phyloP scores from a whole-genome alignment of 805 yeast species.

The Priceomyces haplophilus region DNA sequence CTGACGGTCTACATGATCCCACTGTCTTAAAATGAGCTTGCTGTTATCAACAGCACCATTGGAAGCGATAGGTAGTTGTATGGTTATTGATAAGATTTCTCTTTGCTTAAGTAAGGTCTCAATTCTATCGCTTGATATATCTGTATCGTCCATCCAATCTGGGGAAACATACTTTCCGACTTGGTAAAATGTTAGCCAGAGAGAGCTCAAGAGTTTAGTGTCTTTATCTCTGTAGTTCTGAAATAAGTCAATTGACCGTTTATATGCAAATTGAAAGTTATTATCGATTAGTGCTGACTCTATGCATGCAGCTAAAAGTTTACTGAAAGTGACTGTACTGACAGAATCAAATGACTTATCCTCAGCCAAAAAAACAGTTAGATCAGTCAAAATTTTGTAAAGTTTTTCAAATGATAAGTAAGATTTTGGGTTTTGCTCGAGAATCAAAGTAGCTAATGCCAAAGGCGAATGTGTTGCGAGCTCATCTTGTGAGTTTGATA shows the following conservation, averaged over 20 bases:
- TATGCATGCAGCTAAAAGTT: slow-evolving; percentile 50
- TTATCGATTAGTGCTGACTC: slow-evolving; percentile 62
- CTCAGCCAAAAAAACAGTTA: slow-evolving; percentile 39
- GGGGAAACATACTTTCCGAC: slow-evolving; percentile 53
- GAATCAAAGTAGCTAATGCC: slow-evolving; percentile 37
- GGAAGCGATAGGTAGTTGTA: slow-evolving; percentile 32
- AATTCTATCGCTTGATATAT: slow-evolving; percentile 16
- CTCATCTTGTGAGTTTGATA: slow-evolving; percentile 5
- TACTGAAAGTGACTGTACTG: slow-evolving; percentile 22
- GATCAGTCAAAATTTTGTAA: slow-evolving; percentile 36
- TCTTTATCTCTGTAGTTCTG: slow-evolving; percentile 17
- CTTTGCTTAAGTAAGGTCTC: slow-evolving; percentile 47
- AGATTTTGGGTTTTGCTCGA: slow-evolving; percentile 54
- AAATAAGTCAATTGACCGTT: slow-evolving; percentile 38
- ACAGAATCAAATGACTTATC: slow-evolving; percentile 5
- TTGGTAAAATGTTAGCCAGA: slow-evolving; percentile 76
- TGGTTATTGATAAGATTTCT: slow-evolving; percentile 49
- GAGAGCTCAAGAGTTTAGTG: slow-evolving; percentile 21
- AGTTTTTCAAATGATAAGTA: slow-evolving; percentile 46
- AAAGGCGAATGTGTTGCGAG: slow-evolving; percentile 22
- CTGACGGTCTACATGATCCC: slow-evolving; percentile 50
- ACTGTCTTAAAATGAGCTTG: slow-evolving; percentile 55
- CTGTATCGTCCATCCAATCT: slow-evolving; percentile 27
- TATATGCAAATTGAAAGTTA: slow-evolving; percentile 60
- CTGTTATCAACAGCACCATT: slow-evolving; percentile 54